Conservation (phyloP, 805 yeast species). For the Hanseniaspora lachancei region DNA sequence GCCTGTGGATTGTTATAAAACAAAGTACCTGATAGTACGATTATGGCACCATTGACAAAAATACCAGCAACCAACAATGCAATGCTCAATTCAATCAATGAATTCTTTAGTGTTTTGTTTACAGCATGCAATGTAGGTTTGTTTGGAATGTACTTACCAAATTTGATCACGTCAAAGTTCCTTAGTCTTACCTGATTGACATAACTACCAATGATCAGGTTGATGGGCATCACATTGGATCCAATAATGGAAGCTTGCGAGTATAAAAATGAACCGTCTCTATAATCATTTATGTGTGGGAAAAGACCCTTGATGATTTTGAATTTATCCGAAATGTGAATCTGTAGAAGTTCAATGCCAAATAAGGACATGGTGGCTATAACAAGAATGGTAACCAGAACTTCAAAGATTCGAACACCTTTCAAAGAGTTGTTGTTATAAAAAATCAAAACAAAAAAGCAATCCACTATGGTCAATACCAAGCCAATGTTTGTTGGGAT, state of each 20-base stretch:
- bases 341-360: slow-evolving; percentile 59
- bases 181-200: slow-evolving; percentile 74
- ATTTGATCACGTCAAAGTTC: slow-evolving; percentile 55
- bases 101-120: slow-evolving; percentile 61
- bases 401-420: slow-evolving; percentile 67
- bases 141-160: slow-evolving; percentile 33
- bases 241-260: slow-evolving; percentile 77
- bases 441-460: slow-evolving; percentile 70
- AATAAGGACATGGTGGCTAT: slow-evolving; percentile 77
- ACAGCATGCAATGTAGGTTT: slow-evolving; percentile 73
- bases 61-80: slow-evolving; percentile 78
- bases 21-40: slow-evolving; percentile 86
- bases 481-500: slow-evolving; percentile 79
- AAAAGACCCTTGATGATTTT: slow-evolving; percentile 60
- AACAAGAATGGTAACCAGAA: slow-evolving; percentile 64
- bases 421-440: slow-evolving; percentile 63
- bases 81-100: slow-evolving; percentile 69
- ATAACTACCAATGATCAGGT: slow-evolving; percentile 76
- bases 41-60: slow-evolving; percentile 82
- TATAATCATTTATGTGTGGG: slow-evolving; percentile 38
- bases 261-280: slow-evolving; percentile 53
- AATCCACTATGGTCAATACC: slow-evolving; percentile 72
- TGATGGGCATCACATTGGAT: slow-evolving; percentile 93
- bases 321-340: slow-evolving; percentile 40
- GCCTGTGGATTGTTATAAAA: slow-evolving; percentile 51